These are phyloP conservation scores for Colletotrichum gloeosporioides DNA, from an alignment of 2,329 filamentous ascomycete genomes.

Conservation along the genomic window DNA sequence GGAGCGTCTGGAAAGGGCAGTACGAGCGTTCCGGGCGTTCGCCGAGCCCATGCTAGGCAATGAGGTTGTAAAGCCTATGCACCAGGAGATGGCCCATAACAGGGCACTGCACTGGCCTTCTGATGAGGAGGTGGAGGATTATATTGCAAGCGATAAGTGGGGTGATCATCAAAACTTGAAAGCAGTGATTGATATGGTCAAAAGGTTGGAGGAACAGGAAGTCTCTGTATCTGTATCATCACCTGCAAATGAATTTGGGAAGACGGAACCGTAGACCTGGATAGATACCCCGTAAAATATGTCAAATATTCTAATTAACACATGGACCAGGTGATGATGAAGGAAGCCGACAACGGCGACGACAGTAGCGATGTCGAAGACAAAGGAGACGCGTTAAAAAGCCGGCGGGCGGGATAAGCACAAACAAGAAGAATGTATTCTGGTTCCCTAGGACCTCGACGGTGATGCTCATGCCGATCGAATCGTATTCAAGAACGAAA, in stretches of 20 bases:
- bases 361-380: neutral
- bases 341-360: neutral
- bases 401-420: neutral
- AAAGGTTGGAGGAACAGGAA: neutral
- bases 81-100: slow-evolving; percentile 9
- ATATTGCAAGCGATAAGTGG: slow-evolving; percentile 26
- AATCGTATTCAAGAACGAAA: neutral
- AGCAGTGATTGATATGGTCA: neutral
- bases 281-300: neutral
- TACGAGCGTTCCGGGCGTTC: slow-evolving; percentile 55
- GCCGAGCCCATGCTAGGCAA: slow-evolving; percentile 49
- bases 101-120: slow-evolving; percentile 41
- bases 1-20: slow-evolving; percentile 33
- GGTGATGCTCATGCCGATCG: neutral
- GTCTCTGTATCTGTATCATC: neutral
- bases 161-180: slow-evolving; percentile 5
- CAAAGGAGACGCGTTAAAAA: neutral
- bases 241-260: neutral
- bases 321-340: neutral
- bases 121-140: slow-evolving; percentile 38
- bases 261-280: neutral
- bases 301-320: neutral
- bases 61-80: slow-evolving; percentile 28
- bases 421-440: neutral
- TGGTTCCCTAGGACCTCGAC: neutral